Conservation (phyloP, 1,284 basidiomycete genomes). For the Clitocybe nebularis region DNA sequence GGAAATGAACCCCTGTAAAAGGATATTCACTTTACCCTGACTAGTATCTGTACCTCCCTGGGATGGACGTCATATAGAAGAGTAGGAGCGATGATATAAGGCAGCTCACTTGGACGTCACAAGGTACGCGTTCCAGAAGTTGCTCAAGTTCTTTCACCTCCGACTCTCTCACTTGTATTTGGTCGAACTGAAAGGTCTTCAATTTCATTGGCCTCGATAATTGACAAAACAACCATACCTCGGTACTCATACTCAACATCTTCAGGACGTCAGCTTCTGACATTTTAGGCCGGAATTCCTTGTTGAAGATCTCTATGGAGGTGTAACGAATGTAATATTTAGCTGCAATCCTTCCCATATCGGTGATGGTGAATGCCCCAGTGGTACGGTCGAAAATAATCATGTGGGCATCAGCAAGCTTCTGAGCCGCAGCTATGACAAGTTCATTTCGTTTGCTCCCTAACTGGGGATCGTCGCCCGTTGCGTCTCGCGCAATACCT, state of each 20-base stretch:
- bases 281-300: constrained; percentile 81
- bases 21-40: constrained; percentile 92
- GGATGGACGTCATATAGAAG: constrained; percentile 1
- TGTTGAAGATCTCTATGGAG: constrained; percentile 90
- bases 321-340: constrained; percentile 92
- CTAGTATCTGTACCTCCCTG: constrained; percentile 74
- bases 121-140: constrained; percentile 71
- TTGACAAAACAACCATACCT: constrained; percentile 47
- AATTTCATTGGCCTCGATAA: not conserved
- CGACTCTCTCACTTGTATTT: constrained; percentile 90
- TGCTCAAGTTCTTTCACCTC: constrained; percentile 83
- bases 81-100: constrained; percentile 1
- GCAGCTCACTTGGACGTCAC: constrained; percentile 65
- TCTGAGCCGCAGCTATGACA: constrained; percentile 67
- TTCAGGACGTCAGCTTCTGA: constrained; percentile 89
- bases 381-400: constrained; percentile 67
- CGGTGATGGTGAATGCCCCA: constrained; percentile 73
- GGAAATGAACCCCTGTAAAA: constrained; percentile 92
- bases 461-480: constrained; percentile 76
- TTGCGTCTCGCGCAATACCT: constrained; percentile 80
- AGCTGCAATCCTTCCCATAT: constrained; percentile 92
- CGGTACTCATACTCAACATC: constrained; percentile 88
- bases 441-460: constrained; percentile 74
- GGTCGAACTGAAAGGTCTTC: constrained; percentile 82
- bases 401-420: constrained; percentile 81